These are phyloP conservation scores for Hypoxylon sp. DNA, from an alignment of 2,329 filamentous ascomycete species.

Conservation along the genomic window DNA sequence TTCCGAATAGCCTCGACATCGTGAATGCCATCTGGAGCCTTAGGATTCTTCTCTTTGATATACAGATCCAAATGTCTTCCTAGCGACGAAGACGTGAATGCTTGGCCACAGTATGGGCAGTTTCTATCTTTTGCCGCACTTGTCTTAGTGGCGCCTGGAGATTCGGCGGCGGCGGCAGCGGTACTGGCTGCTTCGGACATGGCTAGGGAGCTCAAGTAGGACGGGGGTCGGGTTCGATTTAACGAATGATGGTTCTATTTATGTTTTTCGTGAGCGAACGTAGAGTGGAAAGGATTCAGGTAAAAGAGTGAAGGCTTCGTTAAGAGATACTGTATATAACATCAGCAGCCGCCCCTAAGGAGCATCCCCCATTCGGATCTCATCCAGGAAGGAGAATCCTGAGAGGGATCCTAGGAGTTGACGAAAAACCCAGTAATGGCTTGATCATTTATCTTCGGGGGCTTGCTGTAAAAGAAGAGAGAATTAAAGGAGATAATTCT, in stretches of 20 bases:
- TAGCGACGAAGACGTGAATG: constrained; percentile 93
- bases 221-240: background rate
- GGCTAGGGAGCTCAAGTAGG: constrained; percentile 19
- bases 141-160: constrained; percentile 59
- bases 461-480: constrained; percentile 12
- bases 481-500: constrained; percentile 9
- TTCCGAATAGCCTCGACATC: constrained; percentile 90
- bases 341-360: constrained; percentile 44
- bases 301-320: constrained; percentile 20
- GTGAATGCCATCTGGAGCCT: constrained; percentile 87
- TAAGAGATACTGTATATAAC: constrained; percentile 36
- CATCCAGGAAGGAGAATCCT: constrained; percentile 46
- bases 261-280: constrained; percentile 21
- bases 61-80: constrained; percentile 95
- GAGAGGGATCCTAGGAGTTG: constrained; percentile 34
- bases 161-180: constrained; percentile 50
- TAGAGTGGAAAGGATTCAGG: background rate
- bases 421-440: constrained; percentile 21
- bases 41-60: constrained; percentile 93
- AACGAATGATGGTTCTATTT: constrained; percentile 28
- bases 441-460: constrained; percentile 36
- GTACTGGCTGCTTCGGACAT: constrained; percentile 45
- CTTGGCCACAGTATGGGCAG: constrained; percentile 89
- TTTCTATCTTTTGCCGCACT: constrained; percentile 83
- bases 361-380: constrained; percentile 48